A percentile compares a stretch with the other conserved stretches of the same genome.
These are phyloP conservation scores for Kazachstania bromeliacearum DNA, from an alignment of 805 yeast species.

Conservation along the genomic window DNA sequence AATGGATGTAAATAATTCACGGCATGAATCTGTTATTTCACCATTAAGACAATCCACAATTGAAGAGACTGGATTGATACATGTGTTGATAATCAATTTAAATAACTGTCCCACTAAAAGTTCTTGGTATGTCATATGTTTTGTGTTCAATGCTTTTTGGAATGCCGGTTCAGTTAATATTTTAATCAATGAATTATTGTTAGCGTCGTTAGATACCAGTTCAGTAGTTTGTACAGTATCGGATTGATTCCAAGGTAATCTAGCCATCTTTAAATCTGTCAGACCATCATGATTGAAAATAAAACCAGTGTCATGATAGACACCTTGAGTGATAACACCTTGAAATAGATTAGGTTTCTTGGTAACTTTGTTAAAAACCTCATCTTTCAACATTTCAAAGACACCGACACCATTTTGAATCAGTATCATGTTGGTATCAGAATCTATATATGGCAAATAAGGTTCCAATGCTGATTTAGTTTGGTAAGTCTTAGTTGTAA, in stretches of 20 bases:
- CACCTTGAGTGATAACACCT: slow-evolving; percentile 82
- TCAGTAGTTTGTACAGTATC: slow-evolving; percentile 16
- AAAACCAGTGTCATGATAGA: slow-evolving; percentile 41
- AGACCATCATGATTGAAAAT: slow-evolving; percentile 51
- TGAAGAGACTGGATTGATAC: slow-evolving; percentile 79
- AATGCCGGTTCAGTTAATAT: slow-evolving; percentile 20
- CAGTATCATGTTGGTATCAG: slow-evolving; percentile 52
- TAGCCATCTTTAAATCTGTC: slow-evolving; percentile 54
- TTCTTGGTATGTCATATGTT: slow-evolving; percentile 35
- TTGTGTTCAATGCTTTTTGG: slow-evolving; percentile 24
- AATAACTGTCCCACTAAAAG: slow-evolving; percentile 54
- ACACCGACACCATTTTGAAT: slow-evolving; percentile 91
- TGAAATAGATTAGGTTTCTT: slow-evolving; percentile 54
- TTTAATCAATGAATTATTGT: slow-evolving; percentile 22
- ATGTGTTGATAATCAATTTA: slow-evolving; percentile 70
- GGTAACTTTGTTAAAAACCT: slow-evolving; percentile 42
- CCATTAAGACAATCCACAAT: slow-evolving; percentile 71
- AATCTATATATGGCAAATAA: slow-evolving; percentile 39
- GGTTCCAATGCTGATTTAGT: slow-evolving; percentile 55
- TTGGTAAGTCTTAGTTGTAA: slow-evolving; percentile 74
- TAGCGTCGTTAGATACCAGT: slow-evolving; percentile 7
- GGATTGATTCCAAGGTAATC: slow-evolving; percentile 36
- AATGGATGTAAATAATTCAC: slow-evolving; percentile 26
- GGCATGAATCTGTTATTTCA: slow-evolving; percentile 48
- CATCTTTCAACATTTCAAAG: slow-evolving; percentile 43